phyloP scores from a whole-genome alignment of 352 stramenopile genomes.

The Pseudoperonospora humuli region DNA sequence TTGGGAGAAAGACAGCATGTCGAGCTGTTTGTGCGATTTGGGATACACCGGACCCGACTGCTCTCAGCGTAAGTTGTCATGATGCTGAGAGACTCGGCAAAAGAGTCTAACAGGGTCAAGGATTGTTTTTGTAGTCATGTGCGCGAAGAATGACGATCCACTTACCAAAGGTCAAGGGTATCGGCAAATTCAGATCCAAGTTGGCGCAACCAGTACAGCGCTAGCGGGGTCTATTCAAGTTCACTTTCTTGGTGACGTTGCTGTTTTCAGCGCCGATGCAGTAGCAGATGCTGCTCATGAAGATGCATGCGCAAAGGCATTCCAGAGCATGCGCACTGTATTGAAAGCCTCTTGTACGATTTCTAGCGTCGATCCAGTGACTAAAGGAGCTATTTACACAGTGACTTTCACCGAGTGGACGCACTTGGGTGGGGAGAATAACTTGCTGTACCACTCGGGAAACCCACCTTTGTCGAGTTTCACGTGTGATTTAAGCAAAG shows the following conservation, averaged over 20 bases:
- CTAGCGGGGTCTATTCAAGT: slow-evolving; percentile 33
- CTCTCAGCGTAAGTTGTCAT: no score
- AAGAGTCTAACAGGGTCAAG: slow-evolving; percentile 79
- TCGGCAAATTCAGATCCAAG: slow-evolving; percentile 51
- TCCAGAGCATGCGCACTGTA: slow-evolving; percentile 39
- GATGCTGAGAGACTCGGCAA: no score
- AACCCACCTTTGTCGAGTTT: slow-evolving; percentile 70
- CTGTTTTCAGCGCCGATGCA: slow-evolving; percentile 22
- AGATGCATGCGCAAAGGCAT: slow-evolving; percentile 36
- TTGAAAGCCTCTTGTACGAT: slow-evolving; percentile 32
- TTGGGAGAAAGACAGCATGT: no score
- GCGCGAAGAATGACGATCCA: slow-evolving; percentile 82
- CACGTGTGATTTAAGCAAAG: slow-evolving; percentile 57
- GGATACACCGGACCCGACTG: no score
- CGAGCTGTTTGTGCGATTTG: no score
- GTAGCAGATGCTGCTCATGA: slow-evolving; percentile 22
- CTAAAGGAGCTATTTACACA: slow-evolving; percentile 53
- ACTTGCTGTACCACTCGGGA: slow-evolving; percentile 68
- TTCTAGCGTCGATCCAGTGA: slow-evolving; percentile 19
- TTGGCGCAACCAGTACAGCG: slow-evolving; percentile 22
- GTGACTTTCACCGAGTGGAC: slow-evolving; percentile 52
- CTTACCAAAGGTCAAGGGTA: slow-evolving; percentile 69
- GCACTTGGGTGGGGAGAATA: slow-evolving; percentile 69
- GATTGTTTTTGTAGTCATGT: slow-evolving; percentile 59
- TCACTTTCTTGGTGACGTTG: slow-evolving; percentile 44